These are phyloP conservation scores for Boletus fagicola DNA, from an alignment of 768 basidiomycete genomes.

Conservation along the genomic window DNA sequence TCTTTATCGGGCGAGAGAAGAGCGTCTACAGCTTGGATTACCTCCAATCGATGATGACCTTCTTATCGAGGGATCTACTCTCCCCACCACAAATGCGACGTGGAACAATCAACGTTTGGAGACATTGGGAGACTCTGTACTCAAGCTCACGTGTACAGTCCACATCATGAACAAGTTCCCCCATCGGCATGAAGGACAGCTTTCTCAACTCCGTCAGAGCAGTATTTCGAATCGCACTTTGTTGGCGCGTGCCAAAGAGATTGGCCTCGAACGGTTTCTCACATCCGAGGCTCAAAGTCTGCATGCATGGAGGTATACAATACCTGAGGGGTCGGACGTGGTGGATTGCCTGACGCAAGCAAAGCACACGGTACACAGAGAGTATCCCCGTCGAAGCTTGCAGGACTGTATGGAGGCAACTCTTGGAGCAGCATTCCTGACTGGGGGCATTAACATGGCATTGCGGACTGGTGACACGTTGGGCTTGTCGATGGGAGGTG, in stretches of 20 bases:
- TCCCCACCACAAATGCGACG: slow-evolving; percentile 59
- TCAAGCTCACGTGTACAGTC: slow-evolving; percentile 73
- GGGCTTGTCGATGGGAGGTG: slow-evolving; percentile 71
- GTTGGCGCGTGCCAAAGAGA: slow-evolving; percentile 60
- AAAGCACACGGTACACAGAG: slow-evolving; percentile 38
- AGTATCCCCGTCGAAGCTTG: slow-evolving; percentile 65
- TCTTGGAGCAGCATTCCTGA: slow-evolving; percentile 71
- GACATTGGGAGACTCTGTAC: slow-evolving; percentile 81
- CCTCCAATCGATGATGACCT: slow-evolving; percentile 57
- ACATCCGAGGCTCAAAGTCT: slow-evolving; percentile 56
- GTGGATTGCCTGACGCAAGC: slow-evolving; percentile 29
- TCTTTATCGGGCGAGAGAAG: slow-evolving; percentile 55
- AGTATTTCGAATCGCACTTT: slow-evolving; percentile 72
- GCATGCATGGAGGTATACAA: slow-evolving; percentile 57
- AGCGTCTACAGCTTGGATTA: slow-evolving; percentile 54
- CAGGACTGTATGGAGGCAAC: slow-evolving; percentile 90
- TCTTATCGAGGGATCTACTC: slow-evolving; percentile 71
- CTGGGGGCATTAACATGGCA: slow-evolving; percentile 70
- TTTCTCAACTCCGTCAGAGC: slow-evolving; percentile 60
- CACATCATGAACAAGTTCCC: slow-evolving; percentile 77
- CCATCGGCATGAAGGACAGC: slow-evolving; percentile 79
- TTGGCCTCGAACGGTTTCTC: slow-evolving; percentile 61
- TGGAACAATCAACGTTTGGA: slow-evolving; percentile 86
- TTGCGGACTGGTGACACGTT: slow-evolving; percentile 62
- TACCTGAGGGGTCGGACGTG: slow-evolving; percentile 39